phyloP scores from a whole-genome alignment of 2,329 filamentous ascomycete genomes.

The Chalara sp. region DNA sequence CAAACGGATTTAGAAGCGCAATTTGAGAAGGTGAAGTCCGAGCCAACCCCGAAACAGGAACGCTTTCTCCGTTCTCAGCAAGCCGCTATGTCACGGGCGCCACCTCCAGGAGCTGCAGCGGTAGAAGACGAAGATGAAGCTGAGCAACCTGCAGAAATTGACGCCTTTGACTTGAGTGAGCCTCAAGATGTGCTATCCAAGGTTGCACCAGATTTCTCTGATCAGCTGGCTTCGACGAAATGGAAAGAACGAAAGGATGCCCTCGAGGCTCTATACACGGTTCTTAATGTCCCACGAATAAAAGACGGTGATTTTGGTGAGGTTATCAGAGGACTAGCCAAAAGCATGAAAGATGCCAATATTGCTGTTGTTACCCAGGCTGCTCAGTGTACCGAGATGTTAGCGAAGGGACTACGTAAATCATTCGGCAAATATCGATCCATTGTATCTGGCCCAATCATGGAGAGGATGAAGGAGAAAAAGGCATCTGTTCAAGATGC shows the following conservation, averaged over 20 bases:
- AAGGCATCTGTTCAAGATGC: constrained; percentile 86
- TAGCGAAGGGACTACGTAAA: constrained; percentile 79
- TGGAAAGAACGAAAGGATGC: constrained; percentile 99
- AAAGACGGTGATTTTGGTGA: constrained; percentile 88
- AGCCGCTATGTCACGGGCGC: constrained; percentile 68
- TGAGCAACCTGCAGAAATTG: constrained; percentile 61
- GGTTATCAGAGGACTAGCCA: constrained; percentile 75
- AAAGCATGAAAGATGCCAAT: constrained; percentile 98
- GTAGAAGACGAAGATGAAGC: constrained; percentile 51
- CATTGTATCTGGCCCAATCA: constrained; percentile 77
- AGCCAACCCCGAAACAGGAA: constrained; percentile 83
- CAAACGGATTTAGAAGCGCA: constrained; percentile 89
- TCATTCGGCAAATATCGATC: constrained; percentile 75
- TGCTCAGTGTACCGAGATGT: constrained; percentile 82
- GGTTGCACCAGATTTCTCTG: constrained; percentile 73
- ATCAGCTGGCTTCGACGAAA: constrained; percentile 81
- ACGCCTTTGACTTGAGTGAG: constrained; percentile 75
- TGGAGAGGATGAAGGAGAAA: constrained; percentile 97
- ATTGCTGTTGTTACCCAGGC: constrained; percentile 90
- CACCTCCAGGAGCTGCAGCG: constrained; percentile 50
- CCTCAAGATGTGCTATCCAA: constrained; percentile 81
- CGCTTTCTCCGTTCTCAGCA: constrained; percentile 84
- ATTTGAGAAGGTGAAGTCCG: constrained; percentile 88
- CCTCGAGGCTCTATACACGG: constrained; percentile 70
- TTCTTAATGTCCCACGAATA: constrained; percentile 80